phyloP scores from a whole-genome alignment of 352 stramenopile species.

The Phytopythium sindhum region DNA sequence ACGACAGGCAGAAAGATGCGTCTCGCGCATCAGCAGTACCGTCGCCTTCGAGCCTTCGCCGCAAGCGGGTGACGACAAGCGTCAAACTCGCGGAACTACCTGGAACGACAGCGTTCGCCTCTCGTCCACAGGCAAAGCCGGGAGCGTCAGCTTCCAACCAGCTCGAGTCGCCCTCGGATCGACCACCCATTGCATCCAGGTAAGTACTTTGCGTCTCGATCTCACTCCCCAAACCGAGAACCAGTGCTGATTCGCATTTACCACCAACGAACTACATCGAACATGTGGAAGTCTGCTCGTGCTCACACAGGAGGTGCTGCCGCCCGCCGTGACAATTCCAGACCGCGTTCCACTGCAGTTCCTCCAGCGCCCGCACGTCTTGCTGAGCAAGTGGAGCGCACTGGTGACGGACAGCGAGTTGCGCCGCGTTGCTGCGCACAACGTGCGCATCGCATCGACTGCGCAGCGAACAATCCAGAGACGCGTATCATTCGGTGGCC shows the following conservation, averaged over 20 bases:
- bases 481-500: conserved; percentile 11
- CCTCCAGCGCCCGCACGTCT: conserved; percentile 44
- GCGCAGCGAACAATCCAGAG: conserved; percentile 5
- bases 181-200: conserved; percentile 2
- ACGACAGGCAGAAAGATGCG: neutral
- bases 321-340: conserved; percentile 4
- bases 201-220: neutral
- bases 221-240: neutral
- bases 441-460: conserved; percentile 36
- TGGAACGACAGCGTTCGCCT: neutral
- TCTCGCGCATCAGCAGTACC: neutral
- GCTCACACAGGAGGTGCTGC: neutral
- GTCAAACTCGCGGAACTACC: conserved; percentile 1
- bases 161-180: neutral
- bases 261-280: neutral
- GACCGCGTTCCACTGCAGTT: conserved; percentile 65
- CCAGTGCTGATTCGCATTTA: neutral
- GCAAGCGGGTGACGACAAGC: neutral
- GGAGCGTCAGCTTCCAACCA: neutral
- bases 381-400: conserved; percentile 63
- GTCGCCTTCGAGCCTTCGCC: neutral
- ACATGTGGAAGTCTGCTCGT: neutral
- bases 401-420: conserved; percentile 67
- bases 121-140: neutral
- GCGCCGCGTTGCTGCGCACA: conserved; percentile 54